A percentile compares a stretch with the other conserved stretches of the same genome.
phyloP scores from a whole-genome alignment of 1,139 yeast genomes.

The Trichomonascaceae sp. region DNA sequence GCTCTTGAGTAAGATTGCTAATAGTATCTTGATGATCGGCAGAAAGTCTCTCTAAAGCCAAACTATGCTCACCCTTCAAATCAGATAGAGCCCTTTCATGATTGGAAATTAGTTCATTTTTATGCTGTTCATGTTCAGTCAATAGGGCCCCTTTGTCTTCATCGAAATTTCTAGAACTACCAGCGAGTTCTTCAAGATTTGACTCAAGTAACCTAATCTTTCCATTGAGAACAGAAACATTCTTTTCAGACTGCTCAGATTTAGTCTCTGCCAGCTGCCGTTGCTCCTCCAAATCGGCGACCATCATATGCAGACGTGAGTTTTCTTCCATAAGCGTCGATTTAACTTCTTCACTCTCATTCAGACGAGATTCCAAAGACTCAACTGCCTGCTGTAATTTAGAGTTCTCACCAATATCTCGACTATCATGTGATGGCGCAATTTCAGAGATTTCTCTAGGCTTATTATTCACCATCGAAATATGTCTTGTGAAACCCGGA shows the following conservation, averaged over 20 bases:
- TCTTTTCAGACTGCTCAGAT: slow-evolving; percentile 15
- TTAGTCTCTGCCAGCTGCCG: slow-evolving; percentile 12
- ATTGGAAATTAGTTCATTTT: not conserved
- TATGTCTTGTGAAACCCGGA: not conserved
- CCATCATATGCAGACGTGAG: slow-evolving; percentile 27
- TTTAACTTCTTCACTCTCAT: slow-evolving; percentile 27
- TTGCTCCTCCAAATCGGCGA: slow-evolving; percentile 25
- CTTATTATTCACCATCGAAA: not conserved
- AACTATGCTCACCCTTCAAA: slow-evolving; percentile 1
- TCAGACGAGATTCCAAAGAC: slow-evolving; percentile 26
- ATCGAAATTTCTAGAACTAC: not conserved
- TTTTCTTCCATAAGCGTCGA: slow-evolving; percentile 31
- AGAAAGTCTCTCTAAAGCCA: not conserved
- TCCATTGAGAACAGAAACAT: slow-evolving; percentile 12
- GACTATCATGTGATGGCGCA: not conserved
- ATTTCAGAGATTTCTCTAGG: not conserved
- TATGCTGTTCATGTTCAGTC: slow-evolving; percentile 2
- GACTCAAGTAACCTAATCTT: slow-evolving; percentile 14
- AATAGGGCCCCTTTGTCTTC: slow-evolving; percentile 5
- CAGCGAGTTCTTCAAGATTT: slow-evolving; percentile 4
- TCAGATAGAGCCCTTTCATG: not conserved
- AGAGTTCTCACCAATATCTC: slow-evolving; percentile 25
- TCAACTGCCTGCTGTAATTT: slow-evolving; percentile 27
- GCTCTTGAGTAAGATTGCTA: not conserved
- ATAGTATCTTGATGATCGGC: slow-evolving; percentile 5